Evolutionary conservation across 1,284 basidiomycete genomes (phyloP).

Genomic region (Psilocybe mexicana): DNA sequence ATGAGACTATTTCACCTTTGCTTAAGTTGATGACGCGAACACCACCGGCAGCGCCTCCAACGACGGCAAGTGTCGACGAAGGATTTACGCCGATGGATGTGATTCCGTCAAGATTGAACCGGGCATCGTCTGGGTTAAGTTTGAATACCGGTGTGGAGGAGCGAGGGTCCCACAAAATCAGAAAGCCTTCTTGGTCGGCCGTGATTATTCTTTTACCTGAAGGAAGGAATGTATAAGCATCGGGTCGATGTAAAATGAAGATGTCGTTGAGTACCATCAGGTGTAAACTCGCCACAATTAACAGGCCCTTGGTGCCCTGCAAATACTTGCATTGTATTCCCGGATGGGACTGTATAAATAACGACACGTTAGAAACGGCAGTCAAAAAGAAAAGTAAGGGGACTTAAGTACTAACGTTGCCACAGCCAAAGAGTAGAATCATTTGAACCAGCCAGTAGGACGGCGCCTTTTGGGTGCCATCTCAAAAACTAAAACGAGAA

Average conservation of each 20-base stretch:
- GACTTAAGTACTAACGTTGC: conserved; percentile 65
- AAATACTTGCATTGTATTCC: conserved; percentile 94
- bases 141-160: conserved; percentile 79
- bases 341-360: conserved; percentile 78
- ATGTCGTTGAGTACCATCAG: conserved; percentile 63
- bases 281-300: conserved; percentile 90
- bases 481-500: conserved; percentile 69
- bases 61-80: conserved; percentile 83
- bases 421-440: conserved; percentile 98
- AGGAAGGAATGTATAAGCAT: background rate
- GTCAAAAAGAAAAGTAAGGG: background rate
- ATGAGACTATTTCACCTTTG: conserved; percentile 82
- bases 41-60: conserved; percentile 84
- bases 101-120: conserved; percentile 79
- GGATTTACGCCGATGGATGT: conserved; percentile 86
- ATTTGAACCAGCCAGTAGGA: conserved; percentile 90
- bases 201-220: conserved; percentile 87
- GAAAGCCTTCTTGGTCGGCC: conserved; percentile 79
- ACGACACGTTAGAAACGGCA: conserved; percentile 10
- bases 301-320: conserved; percentile 87
- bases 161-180: conserved; percentile 94
- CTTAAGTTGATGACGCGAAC: conserved; percentile 85
- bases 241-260: conserved; percentile 3
- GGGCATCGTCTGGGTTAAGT: conserved; percentile 70
- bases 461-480: conserved; percentile 95